Percentiles rank a stretch among this genome's conserved stretches.
Evolutionary conservation across 1,139 yeast species (phyloP).

Genomic region (Candida frijolesensis): DNA sequence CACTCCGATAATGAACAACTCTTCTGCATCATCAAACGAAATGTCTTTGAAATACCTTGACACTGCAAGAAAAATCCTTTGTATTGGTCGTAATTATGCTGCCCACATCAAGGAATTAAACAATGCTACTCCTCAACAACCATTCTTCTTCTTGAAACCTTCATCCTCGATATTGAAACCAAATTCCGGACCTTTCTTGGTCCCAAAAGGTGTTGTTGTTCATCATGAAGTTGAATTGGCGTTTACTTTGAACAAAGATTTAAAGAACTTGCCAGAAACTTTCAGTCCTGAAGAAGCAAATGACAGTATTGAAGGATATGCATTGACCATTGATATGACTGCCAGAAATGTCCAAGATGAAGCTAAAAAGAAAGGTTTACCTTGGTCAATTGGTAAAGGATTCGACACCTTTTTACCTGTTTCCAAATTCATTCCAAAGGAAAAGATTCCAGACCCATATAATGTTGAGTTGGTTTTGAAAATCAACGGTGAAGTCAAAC

Average conservation of each 20-base stretch:
- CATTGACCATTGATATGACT: constrained; percentile 88
- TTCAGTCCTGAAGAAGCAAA: constrained; percentile 71
- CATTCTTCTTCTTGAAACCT: constrained; percentile 92
- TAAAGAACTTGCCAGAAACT: constrained; percentile 61
- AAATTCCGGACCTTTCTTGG: constrained; percentile 70
- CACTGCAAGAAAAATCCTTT: constrained; percentile 76
- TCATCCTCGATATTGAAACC: constrained; percentile 64
- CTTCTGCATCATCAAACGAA: background rate
- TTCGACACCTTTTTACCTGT: constrained; percentile 94
- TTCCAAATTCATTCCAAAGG: constrained; percentile 68
- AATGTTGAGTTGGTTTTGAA: constrained; percentile 65
- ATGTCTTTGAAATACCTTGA: constrained; percentile 65
- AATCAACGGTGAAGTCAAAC: constrained; percentile 72
- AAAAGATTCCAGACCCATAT: constrained; percentile 70
- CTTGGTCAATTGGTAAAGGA: constrained; percentile 97
- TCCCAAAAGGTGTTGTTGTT: constrained; percentile 79
- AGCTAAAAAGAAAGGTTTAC: constrained; percentile 91
- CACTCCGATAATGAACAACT: background rate
- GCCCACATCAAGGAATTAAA: constrained; percentile 92
- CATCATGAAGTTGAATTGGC: constrained; percentile 97
- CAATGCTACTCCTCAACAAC: constrained; percentile 76
- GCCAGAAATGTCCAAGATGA: constrained; percentile 96
- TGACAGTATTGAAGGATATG: constrained; percentile 80
- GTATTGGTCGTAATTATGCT: constrained; percentile 95
- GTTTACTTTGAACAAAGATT: constrained; percentile 62